These are phyloP conservation scores for Infundibulicybe gibba DNA, from an alignment of 768 basidiomycete genomes.

Conservation along the genomic window DNA sequence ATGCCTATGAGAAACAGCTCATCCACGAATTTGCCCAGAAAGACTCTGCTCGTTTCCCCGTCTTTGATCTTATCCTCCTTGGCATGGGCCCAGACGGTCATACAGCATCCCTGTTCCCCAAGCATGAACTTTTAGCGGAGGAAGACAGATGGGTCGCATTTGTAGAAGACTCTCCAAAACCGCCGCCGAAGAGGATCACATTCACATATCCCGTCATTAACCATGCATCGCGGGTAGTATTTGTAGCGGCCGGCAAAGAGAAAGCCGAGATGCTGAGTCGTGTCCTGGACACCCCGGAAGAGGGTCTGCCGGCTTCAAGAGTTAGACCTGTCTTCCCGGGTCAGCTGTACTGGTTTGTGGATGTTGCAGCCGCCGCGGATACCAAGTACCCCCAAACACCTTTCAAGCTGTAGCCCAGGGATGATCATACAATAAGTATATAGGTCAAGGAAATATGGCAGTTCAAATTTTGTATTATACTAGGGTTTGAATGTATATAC, in stretches of 20 bases:
- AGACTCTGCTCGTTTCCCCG: conserved; percentile 92
- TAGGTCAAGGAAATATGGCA: no score
- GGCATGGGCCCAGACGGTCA: conserved; percentile 99
- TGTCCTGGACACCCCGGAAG: conserved; percentile 80
- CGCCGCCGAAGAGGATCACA: conserved; percentile 86
- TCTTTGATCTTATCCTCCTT: conserved; percentile 96
- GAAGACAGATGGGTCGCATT: conserved; percentile 93
- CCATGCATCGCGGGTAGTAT: conserved; percentile 83
- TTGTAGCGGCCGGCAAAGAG: conserved; percentile 80
- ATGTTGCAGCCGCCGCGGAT: conserved; percentile 74
- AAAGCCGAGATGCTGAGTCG: conserved; percentile 73
- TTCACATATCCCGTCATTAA: conserved; percentile 91
- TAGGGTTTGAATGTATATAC: no score
- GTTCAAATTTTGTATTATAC: no score
- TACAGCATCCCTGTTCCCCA: conserved; percentile 96
- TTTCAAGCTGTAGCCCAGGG: conserved; percentile 45
- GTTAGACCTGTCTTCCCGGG: conserved; percentile 80
- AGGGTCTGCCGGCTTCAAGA: conserved; percentile 76
- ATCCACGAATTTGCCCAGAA: conserved; percentile 89
- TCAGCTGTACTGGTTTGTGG: conserved; percentile 92
- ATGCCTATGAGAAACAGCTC: conserved; percentile 79
- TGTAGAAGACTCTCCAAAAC: conserved; percentile 92
- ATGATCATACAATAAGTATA: conserved; percentile 8
- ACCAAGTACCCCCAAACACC: conserved; percentile 52
- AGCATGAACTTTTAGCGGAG: conserved; percentile 81